These are phyloP conservation scores for Taiozyma sp. DNA, from an alignment of 1,139 yeast genomes.

Conservation along the genomic window DNA sequence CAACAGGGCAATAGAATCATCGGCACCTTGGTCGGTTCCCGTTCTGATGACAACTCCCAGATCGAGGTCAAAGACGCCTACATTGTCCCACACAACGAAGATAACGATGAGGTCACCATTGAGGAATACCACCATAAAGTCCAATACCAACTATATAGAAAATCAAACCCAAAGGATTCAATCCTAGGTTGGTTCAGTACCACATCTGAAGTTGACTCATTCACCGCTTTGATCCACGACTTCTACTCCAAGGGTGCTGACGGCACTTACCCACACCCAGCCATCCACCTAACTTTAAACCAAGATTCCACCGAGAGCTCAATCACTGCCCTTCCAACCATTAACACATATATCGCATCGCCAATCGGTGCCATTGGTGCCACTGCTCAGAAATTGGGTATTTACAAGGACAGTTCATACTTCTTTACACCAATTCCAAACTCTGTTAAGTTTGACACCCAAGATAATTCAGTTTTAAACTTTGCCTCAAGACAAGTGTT, in stretches of 20 bases:
- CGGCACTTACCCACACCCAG: conserved; percentile 71
- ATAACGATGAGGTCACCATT: conserved; percentile 67
- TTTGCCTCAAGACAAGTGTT: conserved; percentile 30
- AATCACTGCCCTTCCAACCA: conserved; percentile 39
- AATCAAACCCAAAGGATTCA: conserved; percentile 72
- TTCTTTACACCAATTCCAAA: conserved; percentile 78
- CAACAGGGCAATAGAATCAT: conserved; percentile 52
- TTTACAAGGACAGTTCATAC: conserved; percentile 55
- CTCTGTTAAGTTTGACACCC: conserved; percentile 52
- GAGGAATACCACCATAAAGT: conserved; percentile 71
- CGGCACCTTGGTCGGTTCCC: conserved; percentile 76
- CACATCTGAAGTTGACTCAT: conserved; percentile 55
- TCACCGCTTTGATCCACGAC: conserved; percentile 81
- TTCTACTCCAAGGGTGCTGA: conserved; percentile 66
- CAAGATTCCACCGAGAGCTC: conserved; percentile 35
- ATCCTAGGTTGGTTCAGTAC: conserved; percentile 92
- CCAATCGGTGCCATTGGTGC: conserved; percentile 55
- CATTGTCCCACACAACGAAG: conserved; percentile 79
- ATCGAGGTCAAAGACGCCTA: conserved; percentile 73
- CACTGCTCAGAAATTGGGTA: conserved; percentile 32
- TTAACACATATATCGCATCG: conserved; percentile 72
- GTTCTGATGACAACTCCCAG: conserved; percentile 83
- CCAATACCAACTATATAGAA: conserved; percentile 68
- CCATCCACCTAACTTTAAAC: conserved; percentile 66
- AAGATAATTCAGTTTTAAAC: conserved; percentile 55